Conservation (phyloP, 768 basidiomycete genomes). For the Suillus bovinus region DNA sequence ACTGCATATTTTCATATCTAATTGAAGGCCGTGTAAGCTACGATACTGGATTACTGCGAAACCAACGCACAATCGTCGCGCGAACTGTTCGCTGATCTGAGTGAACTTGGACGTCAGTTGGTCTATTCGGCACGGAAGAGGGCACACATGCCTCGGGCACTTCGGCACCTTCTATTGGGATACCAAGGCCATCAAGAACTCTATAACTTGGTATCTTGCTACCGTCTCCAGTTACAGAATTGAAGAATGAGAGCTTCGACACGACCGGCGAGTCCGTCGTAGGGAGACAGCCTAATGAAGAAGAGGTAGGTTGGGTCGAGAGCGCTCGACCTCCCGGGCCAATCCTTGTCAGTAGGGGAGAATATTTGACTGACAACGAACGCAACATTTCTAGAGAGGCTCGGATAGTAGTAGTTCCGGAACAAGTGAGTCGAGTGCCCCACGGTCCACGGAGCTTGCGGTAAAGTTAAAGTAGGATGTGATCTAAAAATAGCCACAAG, state of each 20-base stretch:
- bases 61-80: constrained; percentile 55
- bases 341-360: constrained; percentile 3
- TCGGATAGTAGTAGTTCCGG: neutral
- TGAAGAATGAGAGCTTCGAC: constrained; percentile 75
- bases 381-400: constrained; percentile 19
- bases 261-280: constrained; percentile 61
- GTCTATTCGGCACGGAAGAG: neutral
- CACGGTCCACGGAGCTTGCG: neutral
- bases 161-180: constrained; percentile 69
- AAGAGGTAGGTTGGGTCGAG: constrained; percentile 4
- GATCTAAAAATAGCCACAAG: neutral
- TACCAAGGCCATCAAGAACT: constrained; percentile 79
- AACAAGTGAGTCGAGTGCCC: neutral
- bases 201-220: constrained; percentile 83
- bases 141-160: constrained; percentile 63
- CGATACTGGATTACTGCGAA: neutral
- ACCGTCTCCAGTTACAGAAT: constrained; percentile 62
- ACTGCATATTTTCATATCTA: constrained; percentile 78
- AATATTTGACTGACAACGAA: constrained; percentile 4
- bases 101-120: constrained; percentile 13
- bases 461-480: neutral
- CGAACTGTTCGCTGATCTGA: constrained; percentile 69
- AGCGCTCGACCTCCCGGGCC: constrained; percentile 19
- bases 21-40: constrained; percentile 1
- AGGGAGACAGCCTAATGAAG: constrained; percentile 35